phyloP scores from a whole-genome alignment of 164 flowering plant genomes.

The Malania oleifera region DNA sequence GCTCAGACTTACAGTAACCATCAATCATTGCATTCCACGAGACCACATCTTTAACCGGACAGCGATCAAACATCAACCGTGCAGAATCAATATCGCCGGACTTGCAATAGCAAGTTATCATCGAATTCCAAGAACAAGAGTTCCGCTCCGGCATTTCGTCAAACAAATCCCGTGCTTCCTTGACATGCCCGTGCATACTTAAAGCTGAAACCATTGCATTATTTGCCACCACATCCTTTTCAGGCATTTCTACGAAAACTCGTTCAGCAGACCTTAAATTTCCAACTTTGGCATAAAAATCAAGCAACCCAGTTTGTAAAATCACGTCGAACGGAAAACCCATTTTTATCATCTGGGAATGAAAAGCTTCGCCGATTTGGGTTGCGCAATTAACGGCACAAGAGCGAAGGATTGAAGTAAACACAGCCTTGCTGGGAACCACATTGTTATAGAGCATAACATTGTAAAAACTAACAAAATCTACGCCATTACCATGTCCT shows the following conservation, averaged over 20 bases:
- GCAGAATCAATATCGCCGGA: too few species aligned
- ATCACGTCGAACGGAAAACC: slow-evolving; percentile 30
- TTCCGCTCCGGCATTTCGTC: too few species aligned
- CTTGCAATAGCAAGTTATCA: too few species aligned
- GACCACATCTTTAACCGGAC: too few species aligned
- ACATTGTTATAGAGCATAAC: slow-evolving; percentile 19
- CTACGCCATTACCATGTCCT: slow-evolving; percentile 9
- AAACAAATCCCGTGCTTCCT: too few species aligned
- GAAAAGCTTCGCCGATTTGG: slow-evolving; percentile 27
- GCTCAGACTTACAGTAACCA: too few species aligned
- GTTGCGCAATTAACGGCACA: slow-evolving; percentile 12
- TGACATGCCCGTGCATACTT: slow-evolving; percentile 19
- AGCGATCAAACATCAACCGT: too few species aligned
- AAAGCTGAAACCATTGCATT: slow-evolving; percentile 37
- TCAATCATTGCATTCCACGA: too few species aligned
- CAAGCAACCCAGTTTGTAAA: slow-evolving; percentile 40
- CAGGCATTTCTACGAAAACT: slow-evolving; percentile 37
- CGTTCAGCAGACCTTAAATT: slow-evolving; percentile 25
- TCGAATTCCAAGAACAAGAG: too few species aligned
- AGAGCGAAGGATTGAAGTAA: slow-evolving; percentile 24
- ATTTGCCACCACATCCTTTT: slow-evolving; percentile 33
- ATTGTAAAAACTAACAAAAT: slow-evolving; percentile 18
- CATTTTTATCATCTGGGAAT: slow-evolving; percentile 27
- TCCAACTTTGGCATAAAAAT: too few species aligned
- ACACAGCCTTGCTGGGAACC: slow-evolving; percentile 11